Conservation (phyloP, 441 rosid genomes). For the Erodium chrysanthum region DNA sequence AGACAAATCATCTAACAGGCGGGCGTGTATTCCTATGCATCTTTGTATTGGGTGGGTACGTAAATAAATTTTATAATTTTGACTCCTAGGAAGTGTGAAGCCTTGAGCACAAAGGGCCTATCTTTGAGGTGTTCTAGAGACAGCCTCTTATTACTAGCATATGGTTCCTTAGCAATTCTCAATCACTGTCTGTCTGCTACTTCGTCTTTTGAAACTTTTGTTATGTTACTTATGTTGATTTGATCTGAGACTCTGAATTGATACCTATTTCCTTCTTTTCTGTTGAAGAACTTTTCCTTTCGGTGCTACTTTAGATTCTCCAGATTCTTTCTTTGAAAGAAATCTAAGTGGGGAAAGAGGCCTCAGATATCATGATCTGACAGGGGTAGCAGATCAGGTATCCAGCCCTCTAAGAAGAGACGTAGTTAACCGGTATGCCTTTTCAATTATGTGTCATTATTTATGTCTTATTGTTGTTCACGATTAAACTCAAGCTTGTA, state of each 20-base stretch:
- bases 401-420: constrained; percentile 43
- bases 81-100: neutral
- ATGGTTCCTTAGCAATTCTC: neutral
- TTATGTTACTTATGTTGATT: neutral
- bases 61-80: neutral
- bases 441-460: neutral
- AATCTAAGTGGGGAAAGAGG: constrained; percentile 30
- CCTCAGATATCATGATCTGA: constrained; percentile 32
- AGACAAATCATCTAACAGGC: neutral
- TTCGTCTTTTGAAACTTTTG: neutral
- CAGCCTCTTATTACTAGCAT: neutral
- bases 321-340: constrained; percentile 20
- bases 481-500: neutral
- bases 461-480: neutral
- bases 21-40: constrained; percentile 8
- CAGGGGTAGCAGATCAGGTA: constrained; percentile 26
- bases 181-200: neutral
- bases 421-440: constrained; percentile 37
- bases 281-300: constrained; percentile 21
- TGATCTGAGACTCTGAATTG: constrained; percentile 5
- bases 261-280: constrained; percentile 17
- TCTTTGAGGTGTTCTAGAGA: neutral
- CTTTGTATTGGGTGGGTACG: constrained; percentile 1
- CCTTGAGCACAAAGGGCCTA: neutral
- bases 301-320: constrained; percentile 25